Base-by-base conservation (phyloP, 768 basidiomycete species). In the Auriscalpium vulgare region DNA sequence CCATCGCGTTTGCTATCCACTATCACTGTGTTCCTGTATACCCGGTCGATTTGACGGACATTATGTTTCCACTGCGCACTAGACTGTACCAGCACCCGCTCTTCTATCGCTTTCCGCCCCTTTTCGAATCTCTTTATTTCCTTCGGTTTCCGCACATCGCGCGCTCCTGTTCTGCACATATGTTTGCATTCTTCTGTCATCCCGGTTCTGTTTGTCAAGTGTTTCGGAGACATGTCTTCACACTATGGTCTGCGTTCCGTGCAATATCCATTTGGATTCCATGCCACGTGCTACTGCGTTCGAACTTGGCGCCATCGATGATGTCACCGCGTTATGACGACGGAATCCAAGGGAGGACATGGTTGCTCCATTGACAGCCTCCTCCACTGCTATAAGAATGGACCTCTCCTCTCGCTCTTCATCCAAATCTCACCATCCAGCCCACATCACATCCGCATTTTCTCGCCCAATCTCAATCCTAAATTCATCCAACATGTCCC, bases 111-210 rank as follows among this genome's bases (percentile, higher is more conserved):
- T 29, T 13, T 49, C 29, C 14, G 23, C 29, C n/a, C 29, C 45
- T 47, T n/a, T 54, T 54, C 46, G 37, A 16, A 50, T 16, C 16
- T 54, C 45, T 54, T 47, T 54, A 54, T 47, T 54, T 10, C 53
- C 13, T 54, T 54, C 29, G 53, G 16, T 19, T 50, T 56, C 14
- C 10, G 17, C 36, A 16, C 14, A 19, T 13, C 13, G 47, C 13
- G 47, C 13, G 13, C 19, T 45, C 7, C 16, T 45, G 16, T 21
- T 14, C 51, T 16, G 29, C 52, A 37, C 17, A 37, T 44, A 43
- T 37, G 16, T 16, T 7, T 29, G 29, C 29, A 29, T 29, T 29
- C 7, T 29, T 29, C 29, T 29, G 29, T 29, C 21, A 21, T 21
- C 29, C 29, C 29, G 4, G 29, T 29, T 29, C 29, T 21, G 21